phyloP scores from a whole-genome alignment of 2,329 filamentous ascomycete species.

The Fusarium citri region DNA sequence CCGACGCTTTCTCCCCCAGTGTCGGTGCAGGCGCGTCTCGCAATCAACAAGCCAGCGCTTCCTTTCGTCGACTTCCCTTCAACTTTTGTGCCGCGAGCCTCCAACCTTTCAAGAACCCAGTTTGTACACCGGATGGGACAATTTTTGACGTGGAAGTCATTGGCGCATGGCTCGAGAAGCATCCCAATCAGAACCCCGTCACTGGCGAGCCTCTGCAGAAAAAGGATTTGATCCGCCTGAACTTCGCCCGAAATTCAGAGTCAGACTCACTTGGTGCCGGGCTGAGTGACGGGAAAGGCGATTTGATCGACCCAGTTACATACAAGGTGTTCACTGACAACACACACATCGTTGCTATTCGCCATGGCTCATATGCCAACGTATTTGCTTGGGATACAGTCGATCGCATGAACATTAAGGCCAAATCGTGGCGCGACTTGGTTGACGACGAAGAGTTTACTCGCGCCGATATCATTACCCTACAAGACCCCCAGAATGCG shows the following conservation, averaged over 20 bases:
- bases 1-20: slow-evolving; percentile 87
- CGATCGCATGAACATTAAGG: slow-evolving; percentile 93
- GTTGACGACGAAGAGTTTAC: slow-evolving; percentile 88
- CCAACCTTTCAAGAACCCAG: slow-evolving; percentile 93
- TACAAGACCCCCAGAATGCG: slow-evolving; percentile 95
- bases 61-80: slow-evolving; percentile 92
- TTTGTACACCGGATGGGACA: slow-evolving; percentile 87
- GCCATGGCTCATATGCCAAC: slow-evolving; percentile 85
- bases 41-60: slow-evolving; percentile 58
- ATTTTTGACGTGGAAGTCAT: slow-evolving; percentile 98
- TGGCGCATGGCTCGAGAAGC: slow-evolving; percentile 91
- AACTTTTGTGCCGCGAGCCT: slow-evolving; percentile 98
- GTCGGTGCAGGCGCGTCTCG: slow-evolving; percentile 74
- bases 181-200: slow-evolving; percentile 87
- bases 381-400: slow-evolving; percentile 97
- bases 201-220: slow-evolving; percentile 82
- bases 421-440: slow-evolving; percentile 94
- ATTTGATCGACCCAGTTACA: slow-evolving; percentile 95
- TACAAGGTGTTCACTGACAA: slow-evolving; percentile 99
- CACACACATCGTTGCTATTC: slow-evolving; percentile 92
- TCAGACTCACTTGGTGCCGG: slow-evolving; percentile 61
- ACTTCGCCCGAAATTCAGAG: slow-evolving; percentile 91
- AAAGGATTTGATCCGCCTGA: slow-evolving; percentile 88
- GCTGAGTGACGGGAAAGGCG: slow-evolving; percentile 69
- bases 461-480: slow-evolving; percentile 91